phyloP scores from a whole-genome alignment of 2,329 filamentous ascomycete species.

The Hypoxylon sp. region DNA sequence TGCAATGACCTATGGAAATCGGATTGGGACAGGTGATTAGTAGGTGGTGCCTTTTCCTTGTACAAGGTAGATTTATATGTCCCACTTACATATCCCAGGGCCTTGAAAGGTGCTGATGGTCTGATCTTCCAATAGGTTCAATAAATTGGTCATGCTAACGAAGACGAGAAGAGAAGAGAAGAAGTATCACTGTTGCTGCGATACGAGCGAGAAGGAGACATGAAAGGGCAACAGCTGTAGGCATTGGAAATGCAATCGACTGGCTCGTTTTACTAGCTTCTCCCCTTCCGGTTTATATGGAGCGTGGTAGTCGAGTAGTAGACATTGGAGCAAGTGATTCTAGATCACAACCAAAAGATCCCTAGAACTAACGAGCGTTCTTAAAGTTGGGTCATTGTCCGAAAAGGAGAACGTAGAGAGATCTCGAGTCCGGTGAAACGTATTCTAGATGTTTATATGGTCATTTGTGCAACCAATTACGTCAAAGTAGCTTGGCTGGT shows the following conservation, averaged over 20 bases:
- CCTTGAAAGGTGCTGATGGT: background rate
- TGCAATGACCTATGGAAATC: slow-evolving; percentile 13
- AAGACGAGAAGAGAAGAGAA: slow-evolving; percentile 26
- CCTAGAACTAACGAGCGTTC: slow-evolving; percentile 33
- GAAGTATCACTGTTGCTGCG: slow-evolving; percentile 4
- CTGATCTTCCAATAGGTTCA: background rate
- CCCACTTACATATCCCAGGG: background rate
- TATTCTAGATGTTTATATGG: slow-evolving; percentile 20
- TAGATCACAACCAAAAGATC: slow-evolving; percentile 15
- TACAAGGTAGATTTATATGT: background rate
- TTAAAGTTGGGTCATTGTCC: slow-evolving; percentile 23
- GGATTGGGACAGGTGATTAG: slow-evolving; percentile 12
- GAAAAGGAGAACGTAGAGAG: slow-evolving; percentile 29
- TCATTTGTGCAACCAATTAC: slow-evolving; percentile 23
- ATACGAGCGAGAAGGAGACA: slow-evolving; percentile 1
- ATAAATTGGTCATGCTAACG: slow-evolving; percentile 32
- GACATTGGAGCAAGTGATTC: slow-evolving; percentile 20
- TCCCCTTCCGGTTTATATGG: slow-evolving; percentile 8
- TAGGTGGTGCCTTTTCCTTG: background rate
- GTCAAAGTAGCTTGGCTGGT: slow-evolving; percentile 15
- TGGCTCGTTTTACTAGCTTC: background rate
- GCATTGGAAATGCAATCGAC: slow-evolving; percentile 7
- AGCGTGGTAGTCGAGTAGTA: slow-evolving; percentile 17
- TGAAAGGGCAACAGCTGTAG: slow-evolving; percentile 1
- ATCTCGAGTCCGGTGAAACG: slow-evolving; percentile 28